phyloP scores from a whole-genome alignment of 148 eudicot genomes.

The Arbutus unedo region DNA sequence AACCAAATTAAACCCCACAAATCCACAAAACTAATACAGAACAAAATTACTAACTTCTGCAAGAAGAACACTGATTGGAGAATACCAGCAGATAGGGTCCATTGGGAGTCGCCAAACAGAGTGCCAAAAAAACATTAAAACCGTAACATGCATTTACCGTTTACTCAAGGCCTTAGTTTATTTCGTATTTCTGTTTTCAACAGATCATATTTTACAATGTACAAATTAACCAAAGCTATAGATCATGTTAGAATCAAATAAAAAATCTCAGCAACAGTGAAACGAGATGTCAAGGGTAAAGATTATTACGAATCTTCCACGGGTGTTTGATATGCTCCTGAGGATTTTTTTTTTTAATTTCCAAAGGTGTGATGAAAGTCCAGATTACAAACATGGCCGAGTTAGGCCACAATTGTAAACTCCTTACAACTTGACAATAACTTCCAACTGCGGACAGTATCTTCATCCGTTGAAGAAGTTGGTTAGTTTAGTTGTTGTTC shows the following conservation, averaged over 20 bases:
- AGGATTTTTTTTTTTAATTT: not conserved
- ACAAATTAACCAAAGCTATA: not conserved
- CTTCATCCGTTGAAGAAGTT: conserved; percentile 6
- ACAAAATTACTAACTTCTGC: no score
- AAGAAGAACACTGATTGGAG: no score
- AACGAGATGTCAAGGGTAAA: not conserved
- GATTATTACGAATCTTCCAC: not conserved
- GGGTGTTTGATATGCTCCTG: not conserved
- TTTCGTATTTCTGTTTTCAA: not conserved
- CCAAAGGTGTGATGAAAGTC: not conserved
- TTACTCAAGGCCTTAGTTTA: not conserved
- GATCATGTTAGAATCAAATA: not conserved
- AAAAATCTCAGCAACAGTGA: not conserved
- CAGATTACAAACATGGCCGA: not conserved
- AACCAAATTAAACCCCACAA: no score
- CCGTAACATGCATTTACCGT: not conserved
- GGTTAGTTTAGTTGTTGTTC: conserved; percentile 28
- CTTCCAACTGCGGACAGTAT: not conserved
- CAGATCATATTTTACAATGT: not conserved
- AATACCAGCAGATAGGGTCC: no score
- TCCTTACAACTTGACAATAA: not conserved
- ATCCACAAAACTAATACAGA: no score
- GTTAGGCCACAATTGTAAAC: not conserved
- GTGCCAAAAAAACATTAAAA: not conserved
- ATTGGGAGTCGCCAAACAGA: no score